These are phyloP conservation scores for Macrocybe gigantea DNA, from an alignment of 768 basidiomycete species.

Conservation along the genomic window DNA sequence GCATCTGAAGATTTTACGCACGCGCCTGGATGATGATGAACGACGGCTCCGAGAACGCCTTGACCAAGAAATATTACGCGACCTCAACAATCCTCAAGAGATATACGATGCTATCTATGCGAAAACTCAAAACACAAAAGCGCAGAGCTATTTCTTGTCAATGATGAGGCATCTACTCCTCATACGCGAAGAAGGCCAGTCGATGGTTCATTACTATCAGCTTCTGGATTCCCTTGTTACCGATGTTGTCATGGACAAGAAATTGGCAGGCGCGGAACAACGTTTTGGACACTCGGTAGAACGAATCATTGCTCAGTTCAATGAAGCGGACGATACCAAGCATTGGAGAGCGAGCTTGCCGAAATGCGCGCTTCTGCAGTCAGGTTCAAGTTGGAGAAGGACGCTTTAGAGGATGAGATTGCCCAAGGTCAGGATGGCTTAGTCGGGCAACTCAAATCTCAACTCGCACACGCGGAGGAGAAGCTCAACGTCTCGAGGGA, in stretches of 20 bases:
- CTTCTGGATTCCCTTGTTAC: constrained; percentile 86
- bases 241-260: constrained; percentile 90
- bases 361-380: constrained; percentile 59
- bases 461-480: constrained; percentile 66
- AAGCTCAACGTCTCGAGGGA: constrained; percentile 76
- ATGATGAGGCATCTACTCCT: constrained; percentile 91
- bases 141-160: constrained; percentile 83
- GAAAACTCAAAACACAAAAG: constrained; percentile 74
- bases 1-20: constrained; percentile 57
- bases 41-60: constrained; percentile 63
- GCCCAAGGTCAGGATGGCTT: constrained; percentile 77
- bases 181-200: constrained; percentile 81
- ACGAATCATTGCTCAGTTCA: constrained; percentile 82
- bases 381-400: constrained; percentile 76
- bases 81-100: constrained; percentile 78
- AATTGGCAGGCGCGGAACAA: constrained; percentile 76
- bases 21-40: constrained; percentile 70
- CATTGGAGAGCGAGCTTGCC: constrained; percentile 71
- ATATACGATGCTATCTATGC: constrained; percentile 78
- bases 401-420: constrained; percentile 75
- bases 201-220: constrained; percentile 84
- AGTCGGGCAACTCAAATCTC: constrained; percentile 74
- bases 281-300: constrained; percentile 88
- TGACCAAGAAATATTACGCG: constrained; percentile 69
- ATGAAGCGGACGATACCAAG: constrained; percentile 80